Evolutionary conservation across 2,329 filamentous ascomycete species (phyloP).

Genomic region (Peltaster fructicola): DNA sequence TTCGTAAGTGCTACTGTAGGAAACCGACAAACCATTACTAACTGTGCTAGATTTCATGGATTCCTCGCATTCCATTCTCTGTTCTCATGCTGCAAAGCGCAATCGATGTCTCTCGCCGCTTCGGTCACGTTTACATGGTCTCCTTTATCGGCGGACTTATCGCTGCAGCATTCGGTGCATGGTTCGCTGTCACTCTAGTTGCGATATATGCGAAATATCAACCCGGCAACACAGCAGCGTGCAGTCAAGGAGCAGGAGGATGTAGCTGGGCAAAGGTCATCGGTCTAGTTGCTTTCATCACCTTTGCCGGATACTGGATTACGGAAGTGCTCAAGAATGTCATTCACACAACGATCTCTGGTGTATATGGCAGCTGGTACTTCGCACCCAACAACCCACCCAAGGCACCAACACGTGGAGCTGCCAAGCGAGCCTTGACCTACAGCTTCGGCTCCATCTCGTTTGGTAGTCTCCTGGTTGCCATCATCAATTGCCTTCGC

Average conservation of each 20-base stretch:
- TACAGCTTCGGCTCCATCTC: slow-evolving; percentile 88
- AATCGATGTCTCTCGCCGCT: slow-evolving; percentile 68
- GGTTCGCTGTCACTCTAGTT: slow-evolving; percentile 74
- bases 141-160: slow-evolving; percentile 67
- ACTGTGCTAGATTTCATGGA: no score
- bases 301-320: slow-evolving; percentile 88
- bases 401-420: slow-evolving; percentile 63
- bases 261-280: slow-evolving; percentile 67
- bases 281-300: slow-evolving; percentile 69
- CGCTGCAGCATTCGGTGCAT: slow-evolving; percentile 60
- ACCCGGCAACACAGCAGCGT: slow-evolving; percentile 42
- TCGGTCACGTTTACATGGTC: slow-evolving; percentile 74
- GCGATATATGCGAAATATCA: slow-evolving; percentile 73
- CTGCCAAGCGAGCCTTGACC: slow-evolving; percentile 63
- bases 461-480: slow-evolving; percentile 69
- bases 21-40: no score
- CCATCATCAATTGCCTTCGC: slow-evolving; percentile 69
- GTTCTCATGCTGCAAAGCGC: slow-evolving; percentile 75
- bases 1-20: no score
- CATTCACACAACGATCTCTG: slow-evolving; percentile 72
- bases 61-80: slow-evolving; percentile 75
- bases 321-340: slow-evolving; percentile 89
- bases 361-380: slow-evolving; percentile 88
- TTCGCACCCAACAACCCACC: slow-evolving; percentile 57
- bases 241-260: slow-evolving; percentile 29